Evolutionary conservation across 305 asterid genomes (phyloP).

Genomic region (Fraxinus latifolia): DNA sequence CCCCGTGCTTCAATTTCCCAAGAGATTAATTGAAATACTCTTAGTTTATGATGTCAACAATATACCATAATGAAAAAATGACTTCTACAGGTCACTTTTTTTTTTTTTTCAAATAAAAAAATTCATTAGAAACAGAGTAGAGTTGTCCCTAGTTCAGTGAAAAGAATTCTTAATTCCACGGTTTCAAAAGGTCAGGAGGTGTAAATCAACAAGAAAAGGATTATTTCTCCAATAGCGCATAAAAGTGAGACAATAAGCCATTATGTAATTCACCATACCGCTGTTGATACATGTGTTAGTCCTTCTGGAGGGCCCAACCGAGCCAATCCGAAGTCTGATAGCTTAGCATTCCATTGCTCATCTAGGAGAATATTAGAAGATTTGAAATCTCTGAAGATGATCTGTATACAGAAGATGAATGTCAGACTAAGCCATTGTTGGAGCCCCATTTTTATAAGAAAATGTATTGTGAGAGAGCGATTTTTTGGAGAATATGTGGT

Average conservation of each 20-base stretch:
- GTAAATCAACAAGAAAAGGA: not conserved
- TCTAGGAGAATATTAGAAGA: constrained; percentile 88
- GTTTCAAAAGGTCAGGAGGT: constrained; percentile 1
- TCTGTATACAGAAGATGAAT: constrained; percentile 40
- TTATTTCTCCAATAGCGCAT: not conserved
- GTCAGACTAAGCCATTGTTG: constrained; percentile 13
- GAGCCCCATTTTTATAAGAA: too few relatives aligned
- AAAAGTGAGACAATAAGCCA: constrained; percentile 16
- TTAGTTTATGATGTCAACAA: not conserved
- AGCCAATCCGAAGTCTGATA: constrained; percentile 96
- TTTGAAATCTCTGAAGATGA: constrained; percentile 92
- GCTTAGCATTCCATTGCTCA: constrained; percentile 86
- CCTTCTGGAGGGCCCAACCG: constrained; percentile 94
- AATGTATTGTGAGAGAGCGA: too few relatives aligned
- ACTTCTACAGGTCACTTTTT: not conserved
- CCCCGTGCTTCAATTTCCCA: not conserved
- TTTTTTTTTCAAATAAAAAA: not conserved
- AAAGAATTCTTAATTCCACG: not conserved
- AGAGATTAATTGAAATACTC: not conserved
- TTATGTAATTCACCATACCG: constrained; percentile 46
- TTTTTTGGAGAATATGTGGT: too few relatives aligned
- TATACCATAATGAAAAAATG: not conserved
- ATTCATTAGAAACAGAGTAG: not conserved
- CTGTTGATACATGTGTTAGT: constrained; percentile 85
- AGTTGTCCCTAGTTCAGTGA: not conserved